Evolutionary conservation across 352 stramenopile genomes (phyloP).

Genomic region (Globisporangium echinulatum): DNA sequence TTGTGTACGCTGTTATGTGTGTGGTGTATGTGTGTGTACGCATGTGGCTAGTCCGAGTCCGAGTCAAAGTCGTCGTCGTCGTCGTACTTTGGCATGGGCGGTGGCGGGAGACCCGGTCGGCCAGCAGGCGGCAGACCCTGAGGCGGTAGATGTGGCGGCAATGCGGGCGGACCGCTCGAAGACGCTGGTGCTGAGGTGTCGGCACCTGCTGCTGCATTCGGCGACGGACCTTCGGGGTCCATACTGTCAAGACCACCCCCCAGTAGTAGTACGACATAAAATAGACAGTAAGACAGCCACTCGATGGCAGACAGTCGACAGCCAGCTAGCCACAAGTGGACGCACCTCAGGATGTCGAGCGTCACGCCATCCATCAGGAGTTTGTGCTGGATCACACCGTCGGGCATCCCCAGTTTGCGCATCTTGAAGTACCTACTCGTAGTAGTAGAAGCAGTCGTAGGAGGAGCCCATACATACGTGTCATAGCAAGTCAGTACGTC

Average conservation of each 20-base stretch:
- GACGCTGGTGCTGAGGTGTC: slow-evolving; percentile 9
- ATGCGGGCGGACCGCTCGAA: not conserved
- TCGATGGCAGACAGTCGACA: too few species aligned
- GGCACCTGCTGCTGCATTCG: slow-evolving; percentile 26
- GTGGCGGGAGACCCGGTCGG: slow-evolving; percentile 42
- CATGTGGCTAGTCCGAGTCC: slow-evolving; percentile 16
- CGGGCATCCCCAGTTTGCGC: slow-evolving; percentile 72
- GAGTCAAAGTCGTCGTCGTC: slow-evolving; percentile 57
- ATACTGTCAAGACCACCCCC: slow-evolving; percentile 29
- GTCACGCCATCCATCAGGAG: slow-evolving; percentile 71
- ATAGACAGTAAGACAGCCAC: too few species aligned
- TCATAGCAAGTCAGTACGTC: too few species aligned
- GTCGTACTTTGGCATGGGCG: slow-evolving; percentile 25
- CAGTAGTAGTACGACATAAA: too few species aligned
- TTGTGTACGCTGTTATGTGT: not conserved
- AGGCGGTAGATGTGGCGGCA: slow-evolving; percentile 8
- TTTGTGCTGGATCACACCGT: slow-evolving; percentile 77
- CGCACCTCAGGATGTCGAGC: slow-evolving; percentile 56
- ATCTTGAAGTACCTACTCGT: slow-evolving; percentile 77
- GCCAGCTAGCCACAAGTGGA: not conserved
- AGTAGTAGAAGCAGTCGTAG: not conserved
- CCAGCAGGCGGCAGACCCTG: slow-evolving; percentile 16
- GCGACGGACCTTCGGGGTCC: slow-evolving; percentile 72
- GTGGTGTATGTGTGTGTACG: not conserved
- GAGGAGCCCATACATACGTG: too few species aligned